Evolutionary conservation across 108 stramenopile species (phyloP).

Genomic region (Nannochloropsis salina): DNA sequence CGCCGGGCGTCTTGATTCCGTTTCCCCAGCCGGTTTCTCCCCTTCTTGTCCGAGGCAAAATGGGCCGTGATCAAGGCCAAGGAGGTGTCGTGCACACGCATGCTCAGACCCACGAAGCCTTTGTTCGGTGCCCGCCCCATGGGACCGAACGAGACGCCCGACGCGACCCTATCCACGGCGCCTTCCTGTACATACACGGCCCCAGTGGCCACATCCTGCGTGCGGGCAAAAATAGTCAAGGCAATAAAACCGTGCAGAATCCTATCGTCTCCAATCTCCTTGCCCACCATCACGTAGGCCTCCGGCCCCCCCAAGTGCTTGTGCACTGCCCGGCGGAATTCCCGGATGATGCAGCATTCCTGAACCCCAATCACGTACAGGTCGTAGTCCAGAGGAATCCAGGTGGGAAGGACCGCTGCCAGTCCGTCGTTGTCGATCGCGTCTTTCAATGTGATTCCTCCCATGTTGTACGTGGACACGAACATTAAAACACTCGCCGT

Average conservation of each 20-base stretch:
- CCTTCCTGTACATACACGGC: not conserved
- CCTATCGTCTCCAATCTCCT: not conserved
- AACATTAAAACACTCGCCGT: not conserved
- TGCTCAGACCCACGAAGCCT: not conserved
- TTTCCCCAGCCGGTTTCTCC: not conserved
- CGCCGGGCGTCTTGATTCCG: not conserved
- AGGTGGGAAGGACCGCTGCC: not conserved
- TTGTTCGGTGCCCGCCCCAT: not conserved
- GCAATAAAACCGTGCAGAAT: not conserved
- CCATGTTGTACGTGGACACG: not conserved
- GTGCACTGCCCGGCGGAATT: not conserved
- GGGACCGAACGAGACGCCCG: not conserved
- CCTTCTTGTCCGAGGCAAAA: not conserved
- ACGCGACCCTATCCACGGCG: not conserved
- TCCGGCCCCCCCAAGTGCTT: not conserved
- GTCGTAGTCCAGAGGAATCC: not conserved
- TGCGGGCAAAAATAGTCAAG: not conserved
- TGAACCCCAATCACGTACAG: not conserved
- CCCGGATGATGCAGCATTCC: not conserved
- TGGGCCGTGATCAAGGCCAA: not conserved
- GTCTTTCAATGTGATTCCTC: not conserved
- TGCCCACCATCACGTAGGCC: not conserved
- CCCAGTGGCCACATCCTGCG: not conserved
- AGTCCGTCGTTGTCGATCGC: not conserved
- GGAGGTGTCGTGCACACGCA: not conserved